Base-by-base conservation (phyloP, 164 flowering plant species). In the Stephania cephalantha region DNA sequence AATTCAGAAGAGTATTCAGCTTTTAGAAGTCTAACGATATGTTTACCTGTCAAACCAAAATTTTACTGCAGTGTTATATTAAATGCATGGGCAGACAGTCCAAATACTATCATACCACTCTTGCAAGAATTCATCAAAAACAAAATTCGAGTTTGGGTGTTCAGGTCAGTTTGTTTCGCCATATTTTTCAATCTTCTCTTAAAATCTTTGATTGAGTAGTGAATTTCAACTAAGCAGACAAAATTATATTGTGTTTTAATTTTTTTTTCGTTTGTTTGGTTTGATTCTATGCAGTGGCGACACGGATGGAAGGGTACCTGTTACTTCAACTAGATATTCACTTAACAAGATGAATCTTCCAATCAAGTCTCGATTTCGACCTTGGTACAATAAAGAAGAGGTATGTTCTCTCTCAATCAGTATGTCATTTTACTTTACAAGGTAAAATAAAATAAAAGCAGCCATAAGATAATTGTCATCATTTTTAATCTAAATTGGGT, bases 71-170 rank as follows among this genome's bases (percentile, higher is more conserved):
- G 92, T 46, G 82, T 75, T 1, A 72, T 86, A 3, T 29, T 87
- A n/a, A 1, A 7, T 1, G 1, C 42, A 0, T 91, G 97, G 93
- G 9, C 1, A 0, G 87, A 89, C 22, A 85, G 86, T 70, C 82
- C 91, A 5, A 35, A 79, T 0, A 87, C 90, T 0, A 72, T 87
- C 18, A 64, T 91, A 46, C 93, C 96, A 10, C 80, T 89, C 9
- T 67, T 93, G 4, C 12, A 77, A 69, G 90, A 90, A 71, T 79
- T 86, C n/a, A 82, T 93, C 82, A 85, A 75, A 0, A 78, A 83
- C 35, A 88, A 84, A 7, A 66, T 89, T 46, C 82, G 95, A n/a
- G 87, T 91, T 0, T 93, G 94, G 98, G 76, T 91, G 30, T 91
- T 76, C 70, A 92, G 95, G 93, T 89, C 79, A 69, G 17, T 74